Evolutionary conservation across 2,329 filamentous ascomycete species (phyloP), one percentile per base, ranked within the genome.

Genomic region (Talaromyces sp.): DNA sequence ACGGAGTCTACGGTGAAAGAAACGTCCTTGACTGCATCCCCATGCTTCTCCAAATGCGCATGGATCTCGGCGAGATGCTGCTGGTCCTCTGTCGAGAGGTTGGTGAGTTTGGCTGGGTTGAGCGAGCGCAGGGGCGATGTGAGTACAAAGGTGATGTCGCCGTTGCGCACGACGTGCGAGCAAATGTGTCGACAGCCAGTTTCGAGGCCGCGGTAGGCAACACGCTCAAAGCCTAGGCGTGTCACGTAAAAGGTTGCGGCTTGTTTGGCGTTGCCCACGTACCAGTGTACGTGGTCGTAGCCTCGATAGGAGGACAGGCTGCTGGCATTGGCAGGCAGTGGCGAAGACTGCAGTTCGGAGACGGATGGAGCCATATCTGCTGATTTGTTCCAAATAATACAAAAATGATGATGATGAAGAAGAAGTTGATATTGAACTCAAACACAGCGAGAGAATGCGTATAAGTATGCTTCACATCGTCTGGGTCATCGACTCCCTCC

Each of bases 201-300:
- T 77, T 97, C 93, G 5, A 97, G 86, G 5, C 93, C 93, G 47
- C 85, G 85, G 77, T 96, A 96, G 64, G 93, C 93, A 61, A 96
- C 77, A 22, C 85, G 85, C 70, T 85, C 81, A 80, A 97, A 96
- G 60, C 92, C 93, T 81, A 97, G 92, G 67, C 92, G 89, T 11
- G 86, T 88, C 67, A 89, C 88, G 79, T 96, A 97, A 80, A 91
- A 97, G 15, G 89, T 85, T 44, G 93, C 93, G 2, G 92, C 91
- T 81, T 97, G 93, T 79, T 97, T 97, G 69, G 93, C 93, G 73
- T 98, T 98, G 73, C 93, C 92, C 32, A 97, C 93, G 81, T 92
- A 96, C 93, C 93, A 97, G 68, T 92, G 93, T 61, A 96, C 85
- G 77, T 96, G 91, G 78, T 96, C 91, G 75, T 96, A 97, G 72